Percentiles rank a stretch among this genome's conserved stretches.
phyloP scores from a whole-genome alignment of 2,329 filamentous ascomycete species.

The Aspergillus eucalypticola region DNA sequence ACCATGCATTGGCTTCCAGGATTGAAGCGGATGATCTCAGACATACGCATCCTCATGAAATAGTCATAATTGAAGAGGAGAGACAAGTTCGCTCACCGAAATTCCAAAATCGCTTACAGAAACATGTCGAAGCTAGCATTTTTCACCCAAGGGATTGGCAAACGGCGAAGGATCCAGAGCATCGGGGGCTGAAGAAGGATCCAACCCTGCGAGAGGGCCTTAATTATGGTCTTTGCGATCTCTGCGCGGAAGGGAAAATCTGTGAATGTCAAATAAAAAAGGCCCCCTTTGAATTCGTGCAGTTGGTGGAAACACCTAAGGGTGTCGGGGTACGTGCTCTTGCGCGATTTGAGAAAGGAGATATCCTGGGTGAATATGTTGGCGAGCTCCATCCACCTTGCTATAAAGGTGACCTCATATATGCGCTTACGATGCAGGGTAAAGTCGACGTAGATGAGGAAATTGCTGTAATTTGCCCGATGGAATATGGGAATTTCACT shows the following conservation, averaged over 20 bases:
- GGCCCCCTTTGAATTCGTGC: slow-evolving; percentile 32
- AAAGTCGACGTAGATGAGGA: background rate
- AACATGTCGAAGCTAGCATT: slow-evolving; percentile 15
- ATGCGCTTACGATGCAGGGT: slow-evolving; percentile 18
- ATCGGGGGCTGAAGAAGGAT: slow-evolving; percentile 1
- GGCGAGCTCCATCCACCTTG: slow-evolving; percentile 23
- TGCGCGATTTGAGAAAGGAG: slow-evolving; percentile 23
- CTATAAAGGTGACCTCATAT: slow-evolving; percentile 16
- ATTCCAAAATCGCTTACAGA: slow-evolving; percentile 15
- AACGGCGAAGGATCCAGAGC: no score
- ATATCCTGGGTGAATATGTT: slow-evolving; percentile 21
- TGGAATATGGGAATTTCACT: slow-evolving; percentile 35
- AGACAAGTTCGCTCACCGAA: slow-evolving; percentile 7
- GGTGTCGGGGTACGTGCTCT: slow-evolving; percentile 36
- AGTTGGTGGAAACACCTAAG: slow-evolving; percentile 28
- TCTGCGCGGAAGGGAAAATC: slow-evolving; percentile 15
- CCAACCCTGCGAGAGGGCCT: slow-evolving; percentile 17
- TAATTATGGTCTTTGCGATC: slow-evolving; percentile 19
- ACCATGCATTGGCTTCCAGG: background rate
- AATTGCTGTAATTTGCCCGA: slow-evolving; percentile 20
- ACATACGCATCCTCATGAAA: slow-evolving; percentile 18
- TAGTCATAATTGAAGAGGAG: slow-evolving; percentile 4
- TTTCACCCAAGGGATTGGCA: slow-evolving; percentile 14
- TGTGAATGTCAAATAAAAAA: slow-evolving; percentile 26
- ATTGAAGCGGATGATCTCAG: background rate